A percentile compares a stretch with the other conserved stretches of the same genome.
These are phyloP conservation scores for Platanthera zijinensis DNA, from an alignment of 106 monocot genomes.

Conservation along the genomic window DNA sequence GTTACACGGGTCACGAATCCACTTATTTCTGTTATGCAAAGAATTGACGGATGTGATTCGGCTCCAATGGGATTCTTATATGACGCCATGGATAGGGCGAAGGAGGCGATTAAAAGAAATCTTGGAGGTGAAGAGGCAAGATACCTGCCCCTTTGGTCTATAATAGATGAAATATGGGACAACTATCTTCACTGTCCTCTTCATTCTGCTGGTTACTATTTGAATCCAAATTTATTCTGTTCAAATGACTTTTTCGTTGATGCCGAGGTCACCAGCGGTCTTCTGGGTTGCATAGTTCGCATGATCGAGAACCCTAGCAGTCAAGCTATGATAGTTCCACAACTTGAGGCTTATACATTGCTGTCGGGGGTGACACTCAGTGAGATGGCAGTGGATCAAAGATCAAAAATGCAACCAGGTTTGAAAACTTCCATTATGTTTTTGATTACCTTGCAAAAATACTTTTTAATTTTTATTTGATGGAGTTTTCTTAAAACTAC, in stretches of 20 bases:
- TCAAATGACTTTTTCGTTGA: slow-evolving; percentile 45
- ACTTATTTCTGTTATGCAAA: slow-evolving; percentile 36
- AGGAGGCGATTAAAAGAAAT: slow-evolving; percentile 47
- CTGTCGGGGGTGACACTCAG: slow-evolving; percentile 29
- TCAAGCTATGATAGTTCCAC: slow-evolving; percentile 35
- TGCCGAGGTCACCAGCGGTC: slow-evolving; percentile 67
- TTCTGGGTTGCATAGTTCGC: slow-evolving; percentile 29
- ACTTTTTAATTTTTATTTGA: not conserved
- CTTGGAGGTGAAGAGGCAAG: slow-evolving; percentile 35
- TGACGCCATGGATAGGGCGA: slow-evolving; percentile 75
- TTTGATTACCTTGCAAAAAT: not conserved
- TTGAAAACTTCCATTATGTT: slow-evolving; percentile 7
- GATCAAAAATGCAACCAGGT: slow-evolving; percentile 58
- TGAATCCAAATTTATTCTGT: slow-evolving; percentile 69
- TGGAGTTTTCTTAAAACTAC: too few species aligned
- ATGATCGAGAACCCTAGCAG: slow-evolving; percentile 30
- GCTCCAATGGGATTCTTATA: slow-evolving; percentile 62
- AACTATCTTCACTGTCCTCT: slow-evolving; percentile 59
- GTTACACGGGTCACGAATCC: slow-evolving; percentile 51
- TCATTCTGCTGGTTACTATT: slow-evolving; percentile 65
- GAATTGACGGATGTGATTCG: slow-evolving; percentile 29
- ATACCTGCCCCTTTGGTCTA: slow-evolving; percentile 39
- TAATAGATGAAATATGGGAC: slow-evolving; percentile 76
- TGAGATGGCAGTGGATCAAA: slow-evolving; percentile 36
- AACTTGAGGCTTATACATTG: slow-evolving; percentile 59